A percentile compares a stretch with the other conserved stretches of the same genome.
Evolutionary conservation across 768 basidiomycete species (phyloP).

Genomic region (Melanogaster broomeanus): DNA sequence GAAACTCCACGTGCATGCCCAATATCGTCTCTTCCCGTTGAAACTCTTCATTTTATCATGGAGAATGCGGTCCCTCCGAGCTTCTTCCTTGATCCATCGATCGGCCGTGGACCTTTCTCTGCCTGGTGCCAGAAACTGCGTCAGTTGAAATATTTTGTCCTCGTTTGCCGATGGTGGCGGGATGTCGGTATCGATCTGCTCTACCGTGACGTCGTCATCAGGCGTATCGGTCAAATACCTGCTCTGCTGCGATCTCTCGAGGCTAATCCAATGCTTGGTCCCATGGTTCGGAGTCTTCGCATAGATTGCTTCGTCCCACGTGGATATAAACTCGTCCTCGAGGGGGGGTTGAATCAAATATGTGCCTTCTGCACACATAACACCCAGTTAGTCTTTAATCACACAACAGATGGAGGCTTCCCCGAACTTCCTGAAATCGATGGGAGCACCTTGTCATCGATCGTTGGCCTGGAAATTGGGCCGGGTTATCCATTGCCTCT

Average conservation of each 20-base stretch:
- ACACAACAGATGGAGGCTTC: neutral
- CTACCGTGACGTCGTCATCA: slow-evolving; percentile 14
- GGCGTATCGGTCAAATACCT: slow-evolving; percentile 22
- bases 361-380: neutral
- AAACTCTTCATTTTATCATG: too few species aligned
- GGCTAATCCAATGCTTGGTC: neutral
- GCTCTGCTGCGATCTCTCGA: slow-evolving; percentile 22
- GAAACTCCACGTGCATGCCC: too few species aligned
- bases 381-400: neutral
- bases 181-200: too few species aligned
- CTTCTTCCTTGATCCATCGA: too few species aligned
- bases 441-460: neutral
- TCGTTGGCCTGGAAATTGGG: neutral
- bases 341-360: neutral
- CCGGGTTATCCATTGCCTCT: neutral
- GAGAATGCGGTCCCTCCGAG: too few species aligned
- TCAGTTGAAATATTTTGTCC: too few species aligned
- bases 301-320: neutral
- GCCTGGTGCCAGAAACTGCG: too few species aligned
- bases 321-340: neutral
- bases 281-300: slow-evolving; percentile 1
- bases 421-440: neutral
- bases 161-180: too few species aligned
- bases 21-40: too few species aligned
- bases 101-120: too few species aligned